Base-by-base conservation (phyloP, 257 asterid genomes). In the Forsythia suspensa region DNA sequence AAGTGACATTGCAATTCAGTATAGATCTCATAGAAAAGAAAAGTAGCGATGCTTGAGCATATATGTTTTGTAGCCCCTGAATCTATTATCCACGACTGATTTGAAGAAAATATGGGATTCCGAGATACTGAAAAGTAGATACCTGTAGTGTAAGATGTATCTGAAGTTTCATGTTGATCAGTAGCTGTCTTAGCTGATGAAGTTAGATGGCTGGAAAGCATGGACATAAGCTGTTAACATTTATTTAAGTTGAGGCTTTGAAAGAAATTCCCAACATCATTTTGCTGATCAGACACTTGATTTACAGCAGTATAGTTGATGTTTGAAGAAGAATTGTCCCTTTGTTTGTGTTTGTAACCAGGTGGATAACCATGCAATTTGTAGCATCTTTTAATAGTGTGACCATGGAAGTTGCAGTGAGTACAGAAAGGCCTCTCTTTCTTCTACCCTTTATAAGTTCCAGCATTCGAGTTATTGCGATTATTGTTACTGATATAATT, bases 281-380 rank as follows among this genome's bases (percentile, higher is more conserved):
- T 8, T 42, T 42, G 46, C 0, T 36, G n/a, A 0, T 4, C 7
- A 36, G 21, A 36, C 0, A 36, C 72, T 8, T 24, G 72, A 67
- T 67, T 67, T 0, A 16, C 8, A 2, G 41, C 41, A 7, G 0
- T 3, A 7, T 10, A 29, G 34, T 29, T 29, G 1, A 29, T 29
- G 34, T 29, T 29, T 29, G 34, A 29, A 29, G 34, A 2, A 37
- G 3, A 8, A 2, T 5, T 5, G 2, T 36, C 1, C 0, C 1
- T 15, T 1, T 2, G 5, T 7, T 38, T 69, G 5, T 10, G 0
- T 12, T 38, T 38, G 0, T 20, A 21, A n/a, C 63, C 67, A 8
- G 76, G 76, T 10, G 76, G 76, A 48, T 9, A 73, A 2, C 67
- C 76, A 29, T 73, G 43, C 0, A 69, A 29, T 6, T 69, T 37